phyloP scores from a whole-genome alignment of 2,329 filamentous ascomycete species.

The Beauveria pseudobassiana region DNA sequence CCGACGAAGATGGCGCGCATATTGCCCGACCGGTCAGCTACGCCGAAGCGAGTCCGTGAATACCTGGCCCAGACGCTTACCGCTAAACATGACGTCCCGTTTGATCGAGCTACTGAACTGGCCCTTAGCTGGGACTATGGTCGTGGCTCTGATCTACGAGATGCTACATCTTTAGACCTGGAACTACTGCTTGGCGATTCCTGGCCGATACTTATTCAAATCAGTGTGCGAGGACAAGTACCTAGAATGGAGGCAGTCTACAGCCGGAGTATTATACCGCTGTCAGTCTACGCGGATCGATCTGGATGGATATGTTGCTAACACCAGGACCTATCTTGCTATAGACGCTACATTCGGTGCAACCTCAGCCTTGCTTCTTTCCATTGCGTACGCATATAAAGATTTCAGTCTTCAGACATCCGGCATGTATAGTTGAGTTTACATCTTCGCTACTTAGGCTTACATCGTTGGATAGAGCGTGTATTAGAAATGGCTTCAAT shows the following conservation, averaged over 20 bases:
- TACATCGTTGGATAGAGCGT: background rate
- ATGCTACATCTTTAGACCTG: background rate
- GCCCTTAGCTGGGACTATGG: background rate
- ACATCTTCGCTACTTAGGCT: background rate
- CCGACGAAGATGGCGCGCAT: background rate
- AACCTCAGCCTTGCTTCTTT: background rate
- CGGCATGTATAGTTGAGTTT: background rate
- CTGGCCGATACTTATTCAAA: background rate
- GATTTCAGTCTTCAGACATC: background rate
- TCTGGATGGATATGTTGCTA: background rate
- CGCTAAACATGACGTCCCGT: background rate
- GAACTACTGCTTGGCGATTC: no score
- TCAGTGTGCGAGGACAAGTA: background rate
- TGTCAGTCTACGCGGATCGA: background rate
- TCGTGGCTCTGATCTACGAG: background rate
- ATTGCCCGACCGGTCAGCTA: background rate
- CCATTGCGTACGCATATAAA: background rate
- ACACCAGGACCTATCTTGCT: background rate
- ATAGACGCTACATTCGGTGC: background rate
- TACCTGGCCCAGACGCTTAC: background rate
- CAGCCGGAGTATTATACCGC: background rate
- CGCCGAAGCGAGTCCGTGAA: background rate
- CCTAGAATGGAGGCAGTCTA: background rate
- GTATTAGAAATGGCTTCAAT: background rate
- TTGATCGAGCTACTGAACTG: background rate